These are phyloP conservation scores for Claviceps sp. DNA, from an alignment of 2,329 filamentous ascomycete genomes.

Conservation along the genomic window DNA sequence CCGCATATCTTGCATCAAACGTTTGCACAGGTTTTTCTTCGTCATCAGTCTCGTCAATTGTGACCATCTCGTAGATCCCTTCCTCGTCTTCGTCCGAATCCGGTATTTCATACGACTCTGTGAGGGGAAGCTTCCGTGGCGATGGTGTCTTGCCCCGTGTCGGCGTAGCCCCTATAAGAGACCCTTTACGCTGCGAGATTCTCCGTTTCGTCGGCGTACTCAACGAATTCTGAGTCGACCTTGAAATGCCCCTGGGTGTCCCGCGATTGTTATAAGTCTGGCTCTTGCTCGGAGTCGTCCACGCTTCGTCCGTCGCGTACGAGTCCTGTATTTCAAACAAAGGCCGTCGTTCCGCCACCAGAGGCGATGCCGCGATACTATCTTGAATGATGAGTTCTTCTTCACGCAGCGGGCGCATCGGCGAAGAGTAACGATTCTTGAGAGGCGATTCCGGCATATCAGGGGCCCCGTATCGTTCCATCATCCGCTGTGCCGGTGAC, in stretches of 20 bases:
- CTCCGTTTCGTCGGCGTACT: not conserved
- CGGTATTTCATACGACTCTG: constrained; percentile 25
- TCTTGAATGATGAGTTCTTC: constrained; percentile 8
- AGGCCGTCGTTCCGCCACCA: constrained; percentile 10
- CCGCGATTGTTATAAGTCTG: constrained; percentile 5
- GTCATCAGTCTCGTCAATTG: not conserved
- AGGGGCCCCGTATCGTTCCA: constrained; percentile 25
- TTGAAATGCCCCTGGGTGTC: not conserved
- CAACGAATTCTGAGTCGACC: not conserved
- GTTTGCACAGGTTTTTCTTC: not conserved
- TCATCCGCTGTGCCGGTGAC: constrained; percentile 27
- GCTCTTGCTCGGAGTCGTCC: constrained; percentile 14
- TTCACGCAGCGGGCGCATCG: constrained; percentile 11
- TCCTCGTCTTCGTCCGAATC: constrained; percentile 27
- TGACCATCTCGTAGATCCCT: not conserved
- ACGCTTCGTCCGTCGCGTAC: constrained; percentile 25
- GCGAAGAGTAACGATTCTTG: constrained; percentile 18
- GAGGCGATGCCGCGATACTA: constrained; percentile 8
- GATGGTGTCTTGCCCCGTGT: constrained; percentile 7
- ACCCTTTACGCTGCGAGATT: not conserved
- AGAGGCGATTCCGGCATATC: constrained; percentile 23
- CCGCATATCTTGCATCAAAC: constrained; percentile 11
- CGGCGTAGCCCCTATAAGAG: constrained; percentile 11
- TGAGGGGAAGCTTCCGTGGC: not conserved
- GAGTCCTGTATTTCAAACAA: constrained; percentile 32